phyloP scores from a whole-genome alignment of 345 rosid species.

The Chamaenerion angustifolium region DNA sequence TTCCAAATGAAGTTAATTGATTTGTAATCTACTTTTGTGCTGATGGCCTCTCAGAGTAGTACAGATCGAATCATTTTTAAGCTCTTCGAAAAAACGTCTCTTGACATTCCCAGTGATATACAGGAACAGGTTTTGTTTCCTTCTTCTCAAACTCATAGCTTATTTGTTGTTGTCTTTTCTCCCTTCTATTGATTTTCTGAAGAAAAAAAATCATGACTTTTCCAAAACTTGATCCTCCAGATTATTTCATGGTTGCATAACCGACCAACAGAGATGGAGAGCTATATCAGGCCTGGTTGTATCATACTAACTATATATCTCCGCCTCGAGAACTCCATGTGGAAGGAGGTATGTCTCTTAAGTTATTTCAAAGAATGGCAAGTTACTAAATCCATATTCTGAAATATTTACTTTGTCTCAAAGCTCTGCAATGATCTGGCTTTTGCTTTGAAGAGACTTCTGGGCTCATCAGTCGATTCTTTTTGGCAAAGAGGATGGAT shows the following conservation, averaged over 20 bases:
- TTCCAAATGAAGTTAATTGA: background rate
- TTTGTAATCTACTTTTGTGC: background rate
- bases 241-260: slow-evolving; percentile 55
- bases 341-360: slow-evolving; percentile 44
- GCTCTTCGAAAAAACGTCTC: slow-evolving; percentile 8
- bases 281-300: slow-evolving; percentile 72
- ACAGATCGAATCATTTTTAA: slow-evolving; percentile 10
- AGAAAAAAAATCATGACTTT: too few relatives aligned
- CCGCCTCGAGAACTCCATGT: slow-evolving; percentile 25
- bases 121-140: slow-evolving; percentile 5
- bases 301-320: slow-evolving; percentile 52
- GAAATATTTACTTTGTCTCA: background rate
- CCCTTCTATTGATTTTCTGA: background rate
- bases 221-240: slow-evolving; percentile 19
- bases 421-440: slow-evolving; percentile 45
- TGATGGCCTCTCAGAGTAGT: slow-evolving; percentile 4
- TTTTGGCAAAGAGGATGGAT: slow-evolving; percentile 66
- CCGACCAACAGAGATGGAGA: slow-evolving; percentile 62
- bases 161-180: background rate
- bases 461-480: slow-evolving; percentile 31
- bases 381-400: background rate
- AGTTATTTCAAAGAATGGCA: background rate
- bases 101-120: slow-evolving; percentile 5
- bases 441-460: slow-evolving; percentile 40
- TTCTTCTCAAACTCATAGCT: background rate